Conservation (phyloP, 169 alveolate genomes). For the Plasmodium adleri region DNA sequence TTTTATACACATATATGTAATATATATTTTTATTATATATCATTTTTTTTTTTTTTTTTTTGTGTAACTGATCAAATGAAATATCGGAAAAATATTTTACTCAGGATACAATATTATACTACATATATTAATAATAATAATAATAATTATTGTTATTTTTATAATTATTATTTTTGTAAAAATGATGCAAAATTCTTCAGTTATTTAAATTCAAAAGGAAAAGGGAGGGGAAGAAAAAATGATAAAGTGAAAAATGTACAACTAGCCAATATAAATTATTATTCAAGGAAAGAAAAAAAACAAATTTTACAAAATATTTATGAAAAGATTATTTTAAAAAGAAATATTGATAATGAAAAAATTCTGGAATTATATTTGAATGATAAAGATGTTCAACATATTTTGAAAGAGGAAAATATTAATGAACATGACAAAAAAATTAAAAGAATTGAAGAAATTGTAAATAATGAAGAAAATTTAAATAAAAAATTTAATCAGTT, state of each 20-base stretch:
- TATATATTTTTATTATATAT: conserved; percentile 1
- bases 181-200: not conserved
- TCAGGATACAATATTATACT: not conserved
- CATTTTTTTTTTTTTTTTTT: not conserved
- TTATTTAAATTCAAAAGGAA: too few relatives aligned
- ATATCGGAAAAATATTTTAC: conserved; percentile 10
- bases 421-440: conserved; percentile 30
- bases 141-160: not conserved
- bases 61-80: conserved; percentile 26
- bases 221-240: not conserved
- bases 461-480: conserved; percentile 53
- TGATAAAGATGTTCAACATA: conserved; percentile 44
- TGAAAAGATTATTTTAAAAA: conserved; percentile 46
- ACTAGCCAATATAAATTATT: conserved; percentile 33
- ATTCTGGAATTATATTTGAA: conserved; percentile 27
- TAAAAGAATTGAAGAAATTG: conserved; percentile 26
- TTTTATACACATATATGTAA: not conserved
- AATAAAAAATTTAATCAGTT: conserved; percentile 59
- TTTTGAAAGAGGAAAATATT: conserved; percentile 56
- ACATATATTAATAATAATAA: too few relatives aligned
- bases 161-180: not conserved
- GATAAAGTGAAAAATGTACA: not conserved
- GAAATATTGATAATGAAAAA: conserved; percentile 16
- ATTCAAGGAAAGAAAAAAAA: conserved; percentile 65
- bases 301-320: conserved; percentile 35